These are phyloP conservation scores for Rhodotorula sphaerocarpa DNA, from an alignment of 768 basidiomycete genomes.

Conservation along the genomic window DNA sequence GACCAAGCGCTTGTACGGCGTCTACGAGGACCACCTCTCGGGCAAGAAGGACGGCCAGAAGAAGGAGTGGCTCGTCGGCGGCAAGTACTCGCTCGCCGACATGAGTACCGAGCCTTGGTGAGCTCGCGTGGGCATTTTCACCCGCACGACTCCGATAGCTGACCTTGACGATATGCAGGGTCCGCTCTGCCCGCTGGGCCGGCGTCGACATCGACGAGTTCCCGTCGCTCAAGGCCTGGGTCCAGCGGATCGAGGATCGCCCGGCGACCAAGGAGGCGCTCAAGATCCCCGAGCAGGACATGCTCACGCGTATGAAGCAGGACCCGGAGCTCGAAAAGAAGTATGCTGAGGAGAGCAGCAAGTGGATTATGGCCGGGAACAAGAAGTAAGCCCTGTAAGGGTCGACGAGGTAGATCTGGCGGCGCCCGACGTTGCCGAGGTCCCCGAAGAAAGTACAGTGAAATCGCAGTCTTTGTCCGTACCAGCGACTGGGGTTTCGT, in stretches of 20 bases:
- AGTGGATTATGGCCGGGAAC: not conserved
- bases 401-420: too few relatives aligned
- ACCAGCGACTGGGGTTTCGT: too few relatives aligned
- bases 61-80: conserved; percentile 35
- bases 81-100: conserved; percentile 35
- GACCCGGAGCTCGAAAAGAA: conserved; percentile 7
- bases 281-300: conserved; percentile 18
- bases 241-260: too few relatives aligned
- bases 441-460: too few relatives aligned
- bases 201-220: too few relatives aligned
- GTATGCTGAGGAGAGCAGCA: conserved; percentile 16
- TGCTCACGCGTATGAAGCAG: conserved; percentile 9
- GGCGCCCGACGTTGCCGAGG: too few relatives aligned
- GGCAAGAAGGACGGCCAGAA: conserved; percentile 23
- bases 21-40: conserved; percentile 28
- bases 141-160: not conserved
- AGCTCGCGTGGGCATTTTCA: conserved; percentile 3
- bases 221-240: too few relatives aligned
- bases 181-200: too few relatives aligned
- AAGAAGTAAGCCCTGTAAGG: too few relatives aligned
- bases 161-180: too few relatives aligned
- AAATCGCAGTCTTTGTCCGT: too few relatives aligned
- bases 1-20: conserved; percentile 30
- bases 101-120: conserved; percentile 10
- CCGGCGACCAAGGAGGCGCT: too few relatives aligned